Conservation (phyloP, 768 basidiomycete species). For the Rubroboletus pulcherrimus region DNA sequence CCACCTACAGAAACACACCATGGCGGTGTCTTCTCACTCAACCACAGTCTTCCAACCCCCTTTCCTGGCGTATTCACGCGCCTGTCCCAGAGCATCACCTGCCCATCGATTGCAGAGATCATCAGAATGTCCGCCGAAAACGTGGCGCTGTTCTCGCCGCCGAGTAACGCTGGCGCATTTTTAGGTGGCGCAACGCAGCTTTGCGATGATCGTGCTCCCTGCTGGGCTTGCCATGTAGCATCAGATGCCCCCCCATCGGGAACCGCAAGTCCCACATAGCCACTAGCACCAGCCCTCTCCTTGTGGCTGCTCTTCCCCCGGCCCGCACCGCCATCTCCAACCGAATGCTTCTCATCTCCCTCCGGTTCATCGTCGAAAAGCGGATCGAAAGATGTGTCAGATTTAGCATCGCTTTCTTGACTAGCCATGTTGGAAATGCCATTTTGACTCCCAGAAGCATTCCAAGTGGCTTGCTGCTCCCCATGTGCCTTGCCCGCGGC, state of each 20-base stretch:
- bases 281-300: constrained; percentile 9
- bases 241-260: constrained; percentile 28
- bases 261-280: constrained; percentile 24
- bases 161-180: constrained; percentile 72
- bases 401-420: constrained; percentile 59
- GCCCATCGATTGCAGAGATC: constrained; percentile 89
- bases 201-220: constrained; percentile 26
- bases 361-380: constrained; percentile 86
- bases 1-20: constrained; percentile 90
- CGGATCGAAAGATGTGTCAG: constrained; percentile 81
- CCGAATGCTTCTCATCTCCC: constrained; percentile 33
- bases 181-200: constrained; percentile 55
- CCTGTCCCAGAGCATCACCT: constrained; percentile 89
- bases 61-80: constrained; percentile 58
- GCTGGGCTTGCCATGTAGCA: constrained; percentile 20
- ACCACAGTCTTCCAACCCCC: constrained; percentile 82
- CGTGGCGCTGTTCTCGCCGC: constrained; percentile 51
- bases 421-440: constrained; percentile 20
- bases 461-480: constrained; percentile 12
- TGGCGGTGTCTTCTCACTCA: constrained; percentile 89
- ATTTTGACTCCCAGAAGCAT: constrained; percentile 22
- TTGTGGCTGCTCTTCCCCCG: constrained; percentile 15
- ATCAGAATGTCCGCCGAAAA: constrained; percentile 83
- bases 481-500: constrained; percentile 19
- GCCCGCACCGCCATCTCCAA: constrained; percentile 16